Percentiles rank a stretch among this genome's conserved stretches.
Evolutionary conservation across 2,329 filamentous ascomycete species (phyloP).

Genomic region (Penicillium sp.): DNA sequence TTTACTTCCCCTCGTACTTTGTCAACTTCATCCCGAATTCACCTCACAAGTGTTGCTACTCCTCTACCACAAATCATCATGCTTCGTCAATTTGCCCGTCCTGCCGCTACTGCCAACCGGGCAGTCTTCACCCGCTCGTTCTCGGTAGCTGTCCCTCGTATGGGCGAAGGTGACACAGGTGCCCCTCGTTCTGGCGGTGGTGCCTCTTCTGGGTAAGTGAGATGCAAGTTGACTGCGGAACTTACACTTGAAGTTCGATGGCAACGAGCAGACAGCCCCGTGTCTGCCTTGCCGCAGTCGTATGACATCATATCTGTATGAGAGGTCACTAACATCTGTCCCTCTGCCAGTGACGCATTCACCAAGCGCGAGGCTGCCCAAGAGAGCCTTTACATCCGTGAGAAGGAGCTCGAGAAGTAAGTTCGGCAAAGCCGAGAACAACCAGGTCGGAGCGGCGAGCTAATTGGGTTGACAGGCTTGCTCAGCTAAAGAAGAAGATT

Average conservation of each 20-base stretch:
- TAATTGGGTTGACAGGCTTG: slow-evolving; percentile 50
- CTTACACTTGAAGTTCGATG: neutral
- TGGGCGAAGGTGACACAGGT: slow-evolving; percentile 70
- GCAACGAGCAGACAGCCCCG: neutral
- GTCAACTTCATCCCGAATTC: neutral
- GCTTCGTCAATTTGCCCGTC: slow-evolving; percentile 65
- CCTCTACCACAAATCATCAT: slow-evolving; percentile 44
- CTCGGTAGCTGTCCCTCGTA: slow-evolving; percentile 60
- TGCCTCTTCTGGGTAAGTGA: slow-evolving; percentile 36
- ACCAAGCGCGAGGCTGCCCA: slow-evolving; percentile 83
- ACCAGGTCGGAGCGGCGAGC: neutral
- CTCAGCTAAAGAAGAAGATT: slow-evolving; percentile 67
- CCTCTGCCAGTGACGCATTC: slow-evolving; percentile 72
- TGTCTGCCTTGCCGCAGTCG: slow-evolving; percentile 6
- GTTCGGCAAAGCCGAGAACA: slow-evolving; percentile 6
- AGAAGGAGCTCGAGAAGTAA: slow-evolving; percentile 85
- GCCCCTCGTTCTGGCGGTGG: slow-evolving; percentile 38
- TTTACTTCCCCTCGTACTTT: slow-evolving; percentile 1
- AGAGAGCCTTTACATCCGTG: slow-evolving; percentile 80
- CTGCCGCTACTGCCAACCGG: slow-evolving; percentile 54
- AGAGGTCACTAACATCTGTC: slow-evolving; percentile 12
- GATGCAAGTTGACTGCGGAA: neutral
- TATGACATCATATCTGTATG: slow-evolving; percentile 13
- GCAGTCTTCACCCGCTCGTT: slow-evolving; percentile 56
- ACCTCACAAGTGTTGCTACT: neutral